phyloP scores from a whole-genome alignment of 306 rosid genomes.

The Phaseolus lunatus region DNA sequence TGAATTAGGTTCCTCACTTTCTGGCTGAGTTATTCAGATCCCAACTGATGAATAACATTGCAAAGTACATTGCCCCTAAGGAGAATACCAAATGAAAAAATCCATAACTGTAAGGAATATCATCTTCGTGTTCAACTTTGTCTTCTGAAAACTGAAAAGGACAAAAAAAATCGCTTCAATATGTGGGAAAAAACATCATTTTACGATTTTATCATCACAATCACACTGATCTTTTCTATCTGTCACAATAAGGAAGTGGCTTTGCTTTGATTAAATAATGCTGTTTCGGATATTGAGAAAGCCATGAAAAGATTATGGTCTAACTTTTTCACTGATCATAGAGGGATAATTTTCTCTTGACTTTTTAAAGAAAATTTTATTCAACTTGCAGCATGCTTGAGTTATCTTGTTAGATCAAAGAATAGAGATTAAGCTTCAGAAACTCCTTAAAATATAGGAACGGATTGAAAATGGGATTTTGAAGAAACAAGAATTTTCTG shows the following conservation, averaged over 20 bases:
- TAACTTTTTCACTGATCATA: background rate
- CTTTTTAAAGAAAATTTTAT: background rate
- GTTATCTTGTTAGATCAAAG: constrained; percentile 1
- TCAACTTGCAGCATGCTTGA: background rate
- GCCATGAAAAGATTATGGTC: background rate
- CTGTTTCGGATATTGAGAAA: background rate
- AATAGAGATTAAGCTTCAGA: background rate
- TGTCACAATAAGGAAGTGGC: background rate
- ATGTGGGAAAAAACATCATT: background rate
- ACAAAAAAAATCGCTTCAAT: constrained; percentile 18
- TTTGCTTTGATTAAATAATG: constrained; percentile 8
- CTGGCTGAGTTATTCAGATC: constrained; percentile 78
- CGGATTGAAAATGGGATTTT: constrained; percentile 11
- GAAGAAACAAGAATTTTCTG: background rate
- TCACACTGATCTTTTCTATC: background rate
- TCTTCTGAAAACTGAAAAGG: constrained; percentile 64
- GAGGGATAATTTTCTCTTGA: background rate
- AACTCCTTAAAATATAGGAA: background rate
- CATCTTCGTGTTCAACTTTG: constrained; percentile 62
- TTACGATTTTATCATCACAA: background rate
- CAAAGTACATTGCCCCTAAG: constrained; percentile 89
- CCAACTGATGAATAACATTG: constrained; percentile 95
- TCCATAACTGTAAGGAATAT: constrained; percentile 77
- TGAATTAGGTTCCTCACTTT: constrained; percentile 54
- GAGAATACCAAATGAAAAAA: constrained; percentile 86